These are phyloP conservation scores for Colletotrichum costaricense DNA, from an alignment of 2,329 filamentous ascomycete species.

Conservation along the genomic window DNA sequence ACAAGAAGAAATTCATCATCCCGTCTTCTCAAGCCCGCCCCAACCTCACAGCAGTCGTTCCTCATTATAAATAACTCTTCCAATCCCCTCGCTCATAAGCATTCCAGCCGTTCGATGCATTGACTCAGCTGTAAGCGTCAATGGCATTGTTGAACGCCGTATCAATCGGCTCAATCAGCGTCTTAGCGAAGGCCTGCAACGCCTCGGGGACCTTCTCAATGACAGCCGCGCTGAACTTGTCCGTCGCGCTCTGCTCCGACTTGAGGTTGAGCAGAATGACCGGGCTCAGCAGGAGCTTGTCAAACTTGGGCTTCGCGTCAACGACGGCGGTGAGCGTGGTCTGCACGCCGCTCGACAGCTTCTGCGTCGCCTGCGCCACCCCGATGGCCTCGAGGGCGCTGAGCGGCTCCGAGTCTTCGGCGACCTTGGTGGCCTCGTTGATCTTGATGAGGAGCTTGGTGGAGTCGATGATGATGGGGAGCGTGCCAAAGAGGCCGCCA, in stretches of 20 bases:
- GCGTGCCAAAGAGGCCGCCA: conserved; percentile 49
- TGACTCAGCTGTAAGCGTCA: conserved; percentile 40
- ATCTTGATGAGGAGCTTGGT: conserved; percentile 52
- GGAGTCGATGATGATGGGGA: conserved; percentile 54
- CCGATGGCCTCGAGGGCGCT: conserved; percentile 50
- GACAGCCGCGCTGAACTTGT: conserved; percentile 50
- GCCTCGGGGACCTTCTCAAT: conserved; percentile 52
- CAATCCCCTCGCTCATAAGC: background rate
- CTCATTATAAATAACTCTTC: background rate
- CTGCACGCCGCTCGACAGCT: conserved; percentile 51
- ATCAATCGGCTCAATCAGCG: conserved; percentile 51
- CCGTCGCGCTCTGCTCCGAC: conserved; percentile 52
- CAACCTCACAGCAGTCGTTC: background rate
- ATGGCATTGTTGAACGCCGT: conserved; percentile 52
- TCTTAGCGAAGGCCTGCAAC: conserved; percentile 46
- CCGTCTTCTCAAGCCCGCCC: background rate
- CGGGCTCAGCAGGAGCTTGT: conserved; percentile 53
- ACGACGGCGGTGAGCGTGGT: conserved; percentile 51
- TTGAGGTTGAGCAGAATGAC: conserved; percentile 56
- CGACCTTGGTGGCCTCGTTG: conserved; percentile 50
- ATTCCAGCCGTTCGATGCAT: background rate
- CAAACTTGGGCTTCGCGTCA: conserved; percentile 55
- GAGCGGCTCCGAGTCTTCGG: conserved; percentile 50
- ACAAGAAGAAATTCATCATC: background rate
- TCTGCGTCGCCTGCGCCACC: conserved; percentile 50